Conservation (phyloP, 768 basidiomycete species). For the Amanita phalloides region DNA sequence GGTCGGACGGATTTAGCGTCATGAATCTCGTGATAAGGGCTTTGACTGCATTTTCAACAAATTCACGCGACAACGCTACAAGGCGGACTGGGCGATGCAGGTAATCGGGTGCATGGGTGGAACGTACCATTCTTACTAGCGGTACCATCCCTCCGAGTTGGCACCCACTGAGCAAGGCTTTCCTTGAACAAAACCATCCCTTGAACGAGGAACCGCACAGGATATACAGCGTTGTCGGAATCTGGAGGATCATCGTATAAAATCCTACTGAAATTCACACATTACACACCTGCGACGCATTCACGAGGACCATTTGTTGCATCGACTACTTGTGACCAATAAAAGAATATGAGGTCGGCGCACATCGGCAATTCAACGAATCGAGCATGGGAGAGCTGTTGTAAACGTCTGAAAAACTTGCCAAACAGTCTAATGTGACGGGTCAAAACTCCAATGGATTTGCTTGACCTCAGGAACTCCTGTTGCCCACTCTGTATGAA, state of each 20-base stretch:
- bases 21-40: slow-evolving; percentile 79
- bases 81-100: neutral
- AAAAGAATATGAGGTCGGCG: slow-evolving; percentile 61
- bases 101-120: neutral
- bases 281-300: slow-evolving; percentile 41
- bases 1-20: slow-evolving; percentile 70
- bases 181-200: slow-evolving; percentile 84
- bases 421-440: slow-evolving; percentile 65
- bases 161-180: slow-evolving; percentile 69
- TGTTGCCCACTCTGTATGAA: slow-evolving; percentile 24
- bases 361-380: slow-evolving; percentile 59
- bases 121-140: slow-evolving; percentile 47
- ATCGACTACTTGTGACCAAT: slow-evolving; percentile 71
- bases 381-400: slow-evolving; percentile 44
- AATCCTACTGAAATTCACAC: neutral
- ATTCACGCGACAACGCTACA: slow-evolving; percentile 52
- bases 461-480: slow-evolving; percentile 24
- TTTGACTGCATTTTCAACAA: slow-evolving; percentile 64
- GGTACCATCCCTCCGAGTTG: slow-evolving; percentile 46
- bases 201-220: slow-evolving; percentile 73
- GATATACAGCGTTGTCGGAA: slow-evolving; percentile 51
- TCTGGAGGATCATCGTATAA: slow-evolving; percentile 29
- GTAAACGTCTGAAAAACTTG: slow-evolving; percentile 70
- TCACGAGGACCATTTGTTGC: slow-evolving; percentile 47
- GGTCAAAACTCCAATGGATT: slow-evolving; percentile 47